Base-by-base conservation (phyloP, 805 yeast species). In the Schizosaccharomyces lindneri region DNA sequence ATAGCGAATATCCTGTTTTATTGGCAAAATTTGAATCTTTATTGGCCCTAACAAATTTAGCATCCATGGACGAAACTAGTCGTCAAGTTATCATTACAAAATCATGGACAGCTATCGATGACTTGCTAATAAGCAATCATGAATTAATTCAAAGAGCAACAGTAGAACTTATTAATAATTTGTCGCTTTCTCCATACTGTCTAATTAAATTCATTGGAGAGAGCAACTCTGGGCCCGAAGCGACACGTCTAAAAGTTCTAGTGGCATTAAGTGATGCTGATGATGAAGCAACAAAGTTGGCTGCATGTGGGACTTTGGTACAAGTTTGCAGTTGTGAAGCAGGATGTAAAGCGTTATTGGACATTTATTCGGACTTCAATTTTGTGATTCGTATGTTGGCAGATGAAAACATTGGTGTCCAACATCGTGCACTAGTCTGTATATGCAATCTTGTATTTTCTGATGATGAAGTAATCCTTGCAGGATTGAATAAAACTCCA, bases 41-140 rank as follows among this genome's bases (percentile, higher is more conserved):
- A 48, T 67, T 82, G 27, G 86, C 89, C 0, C 73, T 85, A 36
- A 85, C 90, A 0, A 85, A 85, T 69, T 65, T 83, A 6, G 78
- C 87, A 0, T 75, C 86, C 0, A 63, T 75, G 1, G 73, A 72
- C 55, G 73, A 73, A 11, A 72, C 74, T 4, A 70, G 74, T 43
- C 74, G 76, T 9, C 71, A 76, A 32, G 73, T 69, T 13, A 71
- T 75, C 4, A 69, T 71, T 57, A 69, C 73, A 3, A 68, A 72
- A 5, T 72, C 75, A 60, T 80, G 82, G 78, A 66, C 74, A 0
- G 73, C 73, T 32, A 73, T 83, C 15, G 79, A 77, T 63, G 68
- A 69, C 36, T 65, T 73, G 21, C 66, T 80, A 64, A 64, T 79
- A 11, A 17, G 19, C 13, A 51, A 17, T 13, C 21, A 51, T 29